Evolutionary conservation across 805 yeast species (phyloP), one percentile per base, ranked within the genome.

Genomic region (Kockiozyma suomiensis): DNA sequence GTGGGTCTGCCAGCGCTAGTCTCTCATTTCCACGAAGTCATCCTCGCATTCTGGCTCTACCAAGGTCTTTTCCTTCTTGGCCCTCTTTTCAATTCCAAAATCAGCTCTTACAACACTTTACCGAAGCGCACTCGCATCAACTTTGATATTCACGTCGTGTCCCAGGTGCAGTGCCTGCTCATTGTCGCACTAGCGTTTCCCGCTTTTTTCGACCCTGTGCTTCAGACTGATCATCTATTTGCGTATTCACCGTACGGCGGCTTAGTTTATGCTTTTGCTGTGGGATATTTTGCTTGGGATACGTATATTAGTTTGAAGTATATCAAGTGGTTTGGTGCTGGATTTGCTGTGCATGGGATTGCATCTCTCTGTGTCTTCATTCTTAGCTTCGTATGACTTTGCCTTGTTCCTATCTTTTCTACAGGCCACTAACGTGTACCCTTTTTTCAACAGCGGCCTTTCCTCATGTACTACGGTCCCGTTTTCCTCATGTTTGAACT

Each of bases 221-320:
- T 82, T 59, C 64, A 68, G 3, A 67, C 70, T 12, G 83, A 85
- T 69, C 80, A 87, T 4, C 75, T 88, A 25, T 76, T 82, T n/a
- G 92, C 90, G 48, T 81, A 82, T 70, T 84, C 86, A 55, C 88
- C 89, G n/a, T 88, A 83, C 70, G 85, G 85, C 0, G 90, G 90
- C 0, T 79, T 92, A 69, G 88, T 88, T 4, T 76, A 86, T 13
- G 79, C 97, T 0, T 70, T 86, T 57, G 85, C 96, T 8, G 71
- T 80, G 8, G 99, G 98, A 1, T 94, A 94, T 76, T 94, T 94
- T 72, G 66, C 65, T 23, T 94, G 99, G 99, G 99, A 94, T 74
- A 62, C 87, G 38, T 74, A 76, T 59, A 85, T 91, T 56, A 92
- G 97, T 71, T 5, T 85, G 7, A 74, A 74, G 53, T 79, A 88